Percentiles rank a stretch among this genome's conserved stretches.
These are phyloP conservation scores for Jimgerdemannia flammicorona DNA, from an alignment of 192 early-diverging fungal genomes.

Conservation along the genomic window DNA sequence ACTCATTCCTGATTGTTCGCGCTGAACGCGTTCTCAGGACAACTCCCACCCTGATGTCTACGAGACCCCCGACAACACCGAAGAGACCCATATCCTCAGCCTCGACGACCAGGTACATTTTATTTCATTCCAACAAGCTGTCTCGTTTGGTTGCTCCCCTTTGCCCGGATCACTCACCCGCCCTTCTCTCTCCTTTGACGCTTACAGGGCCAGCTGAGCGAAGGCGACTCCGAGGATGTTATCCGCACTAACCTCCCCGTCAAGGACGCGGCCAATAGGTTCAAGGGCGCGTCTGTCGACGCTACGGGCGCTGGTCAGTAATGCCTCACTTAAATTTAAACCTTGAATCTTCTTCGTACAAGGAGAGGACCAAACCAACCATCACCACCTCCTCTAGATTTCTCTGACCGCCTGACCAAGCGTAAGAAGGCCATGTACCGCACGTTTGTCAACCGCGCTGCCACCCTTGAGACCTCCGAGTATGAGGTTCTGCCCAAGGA, in stretches of 20 bases:
- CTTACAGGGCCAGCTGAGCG: constrained; percentile 29
- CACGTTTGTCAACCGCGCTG: constrained; percentile 40
- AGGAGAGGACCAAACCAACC: neutral
- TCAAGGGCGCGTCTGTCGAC: constrained; percentile 51
- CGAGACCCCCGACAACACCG: constrained; percentile 65
- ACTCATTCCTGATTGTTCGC: neutral
- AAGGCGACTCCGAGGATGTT: constrained; percentile 61
- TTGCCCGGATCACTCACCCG: neutral
- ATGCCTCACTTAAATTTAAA: neutral
- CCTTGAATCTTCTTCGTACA: neutral
- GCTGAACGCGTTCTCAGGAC: constrained; percentile 35
- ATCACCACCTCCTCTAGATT: constrained; percentile 28
- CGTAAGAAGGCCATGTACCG: constrained; percentile 61
- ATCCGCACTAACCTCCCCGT: constrained; percentile 47
- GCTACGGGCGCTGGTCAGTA: constrained; percentile 46
- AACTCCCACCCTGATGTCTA: constrained; percentile 77
- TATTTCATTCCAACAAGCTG: neutral
- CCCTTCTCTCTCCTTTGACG: constrained; percentile 1
- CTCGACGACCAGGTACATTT: constrained; percentile 28
- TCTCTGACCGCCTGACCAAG: constrained; percentile 50
- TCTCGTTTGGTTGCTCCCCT: neutral
- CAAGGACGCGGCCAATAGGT: constrained; percentile 51
- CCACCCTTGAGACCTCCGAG: constrained; percentile 46
- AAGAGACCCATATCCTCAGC: constrained; percentile 7
- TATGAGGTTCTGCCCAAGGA: constrained; percentile 51